These are phyloP conservation scores for Quercus parvula DNA, from an alignment of 306 rosid species.

Conservation along the genomic window DNA sequence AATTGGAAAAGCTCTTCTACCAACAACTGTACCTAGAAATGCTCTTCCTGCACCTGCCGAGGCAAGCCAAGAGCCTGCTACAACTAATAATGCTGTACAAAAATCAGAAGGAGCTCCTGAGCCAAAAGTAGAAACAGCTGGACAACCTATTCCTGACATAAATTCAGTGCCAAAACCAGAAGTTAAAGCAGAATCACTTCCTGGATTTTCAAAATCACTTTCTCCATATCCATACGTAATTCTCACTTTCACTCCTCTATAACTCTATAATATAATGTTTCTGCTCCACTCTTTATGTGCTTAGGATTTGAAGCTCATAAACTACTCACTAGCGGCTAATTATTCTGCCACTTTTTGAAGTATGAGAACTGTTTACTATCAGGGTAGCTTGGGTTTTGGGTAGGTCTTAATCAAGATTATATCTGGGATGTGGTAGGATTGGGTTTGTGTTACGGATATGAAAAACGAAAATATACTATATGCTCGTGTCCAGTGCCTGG, in stretches of 20 bases:
- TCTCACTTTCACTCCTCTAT: slow-evolving; percentile 20
- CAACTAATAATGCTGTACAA: slow-evolving; percentile 36
- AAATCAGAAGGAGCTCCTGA: slow-evolving; percentile 47
- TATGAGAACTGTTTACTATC: too few relatives aligned
- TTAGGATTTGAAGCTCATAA: background rate
- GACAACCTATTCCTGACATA: slow-evolving; percentile 48
- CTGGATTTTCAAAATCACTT: slow-evolving; percentile 50
- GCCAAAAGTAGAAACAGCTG: slow-evolving; percentile 37
- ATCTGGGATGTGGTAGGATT: too few relatives aligned
- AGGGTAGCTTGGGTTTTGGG: too few relatives aligned
- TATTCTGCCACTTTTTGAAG: background rate
- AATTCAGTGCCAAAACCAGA: slow-evolving; percentile 64
- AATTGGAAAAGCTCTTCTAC: slow-evolving; percentile 85
- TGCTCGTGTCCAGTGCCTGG: too few relatives aligned
- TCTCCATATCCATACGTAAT: slow-evolving; percentile 83
- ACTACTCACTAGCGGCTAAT: background rate
- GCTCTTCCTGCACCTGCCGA: slow-evolving; percentile 65
- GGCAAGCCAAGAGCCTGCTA: slow-evolving; percentile 39
- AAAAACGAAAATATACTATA: too few relatives aligned
- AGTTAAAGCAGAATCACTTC: slow-evolving; percentile 55
- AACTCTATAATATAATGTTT: slow-evolving; percentile 1
- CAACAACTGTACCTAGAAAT: slow-evolving; percentile 45
- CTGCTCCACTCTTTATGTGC: background rate
- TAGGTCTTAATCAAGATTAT: too few relatives aligned
- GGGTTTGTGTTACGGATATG: too few relatives aligned